Base-by-base conservation (phyloP, 2,329 filamentous ascomycete genomes). In the Fusarium redolens region DNA sequence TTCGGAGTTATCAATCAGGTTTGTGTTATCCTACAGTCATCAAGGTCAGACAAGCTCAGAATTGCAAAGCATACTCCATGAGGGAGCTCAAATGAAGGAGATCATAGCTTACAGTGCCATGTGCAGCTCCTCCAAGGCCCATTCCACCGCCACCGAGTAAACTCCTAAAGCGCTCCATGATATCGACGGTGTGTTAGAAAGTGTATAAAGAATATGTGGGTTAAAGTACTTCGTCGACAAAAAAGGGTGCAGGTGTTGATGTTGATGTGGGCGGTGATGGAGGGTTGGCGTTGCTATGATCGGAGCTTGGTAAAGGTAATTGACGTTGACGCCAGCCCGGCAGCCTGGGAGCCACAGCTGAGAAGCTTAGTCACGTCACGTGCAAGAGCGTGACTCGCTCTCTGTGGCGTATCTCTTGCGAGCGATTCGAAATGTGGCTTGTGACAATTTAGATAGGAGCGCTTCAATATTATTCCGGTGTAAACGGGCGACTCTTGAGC, bases 1-100 rank as follows among this genome's bases (percentile, higher is more conserved):
- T 87, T 99, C 96, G 78, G 96, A 97, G 86, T 99, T 99, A 83
- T 99, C 96, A 83, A 99, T 97, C 69, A 99, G 90, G 81, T 92
- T 95, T 43, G 90, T 89, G 77, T 96, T 96, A 79, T 98, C 96
- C 94, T 97, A 76, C 8, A 40, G 52, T 41, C n/a, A 28, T 14
- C 28, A 10, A 31, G 25, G 44, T 78, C 25, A 78, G 71, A 30
- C 0, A 31, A n/a, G 56, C 25, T 22, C 61, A 22, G 5, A 15
- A 31, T 55, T 13, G 25, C 38, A 60, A 40, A 65, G 18, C 44
- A 65, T 35, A 35, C 30, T 43, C 48, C 28, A 25, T 28, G 7
- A 25, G 43, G 44, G 50, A 73, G 67, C 70, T 76, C 48, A 41
- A 59, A 59, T 65, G 60, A 54, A 61, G 51, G 56, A 47, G 35